Percentiles rank a stretch among this genome's conserved stretches.
Conservation (phyloP, 345 rosid species). For the Diplotaxis tenuifolia region DNA sequence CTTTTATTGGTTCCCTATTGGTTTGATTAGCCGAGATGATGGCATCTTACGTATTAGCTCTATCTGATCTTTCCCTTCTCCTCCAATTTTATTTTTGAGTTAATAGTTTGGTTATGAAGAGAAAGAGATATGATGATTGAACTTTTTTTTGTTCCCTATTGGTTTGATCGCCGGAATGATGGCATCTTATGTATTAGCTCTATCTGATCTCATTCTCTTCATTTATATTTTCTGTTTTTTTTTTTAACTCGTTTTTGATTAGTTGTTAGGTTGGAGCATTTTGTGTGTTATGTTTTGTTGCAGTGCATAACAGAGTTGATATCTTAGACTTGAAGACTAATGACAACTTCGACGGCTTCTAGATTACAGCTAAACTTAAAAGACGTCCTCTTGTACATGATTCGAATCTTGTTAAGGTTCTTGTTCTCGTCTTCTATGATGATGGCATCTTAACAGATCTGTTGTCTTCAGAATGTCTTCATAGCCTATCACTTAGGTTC, state of each 20-base stretch:
- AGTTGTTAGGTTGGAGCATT: too few relatives aligned
- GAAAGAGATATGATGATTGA: not conserved
- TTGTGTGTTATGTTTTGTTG: too few relatives aligned
- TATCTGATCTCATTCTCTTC: not conserved
- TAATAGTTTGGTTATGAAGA: not conserved
- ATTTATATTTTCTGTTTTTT: not conserved
- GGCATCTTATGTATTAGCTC: not conserved
- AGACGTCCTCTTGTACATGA: too few relatives aligned
- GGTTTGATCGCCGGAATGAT: not conserved
- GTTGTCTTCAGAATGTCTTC: too few relatives aligned
- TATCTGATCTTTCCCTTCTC: not conserved
- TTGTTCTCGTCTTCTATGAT: too few relatives aligned
- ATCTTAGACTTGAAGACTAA: too few relatives aligned
- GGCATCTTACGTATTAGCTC: not conserved
- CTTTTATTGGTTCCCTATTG: not conserved
- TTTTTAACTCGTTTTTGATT: too few relatives aligned
- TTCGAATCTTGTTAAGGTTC: too few relatives aligned
- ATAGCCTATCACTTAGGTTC: too few relatives aligned
- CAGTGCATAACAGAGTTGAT: too few relatives aligned
- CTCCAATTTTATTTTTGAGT: not conserved
- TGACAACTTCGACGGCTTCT: too few relatives aligned
- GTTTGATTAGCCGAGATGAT: not conserved
- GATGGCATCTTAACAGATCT: not conserved
- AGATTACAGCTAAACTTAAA: too few relatives aligned
- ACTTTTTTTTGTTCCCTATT: not conserved